phyloP scores from a whole-genome alignment of 257 asterid species.

The Solanum ossicruentum region DNA sequence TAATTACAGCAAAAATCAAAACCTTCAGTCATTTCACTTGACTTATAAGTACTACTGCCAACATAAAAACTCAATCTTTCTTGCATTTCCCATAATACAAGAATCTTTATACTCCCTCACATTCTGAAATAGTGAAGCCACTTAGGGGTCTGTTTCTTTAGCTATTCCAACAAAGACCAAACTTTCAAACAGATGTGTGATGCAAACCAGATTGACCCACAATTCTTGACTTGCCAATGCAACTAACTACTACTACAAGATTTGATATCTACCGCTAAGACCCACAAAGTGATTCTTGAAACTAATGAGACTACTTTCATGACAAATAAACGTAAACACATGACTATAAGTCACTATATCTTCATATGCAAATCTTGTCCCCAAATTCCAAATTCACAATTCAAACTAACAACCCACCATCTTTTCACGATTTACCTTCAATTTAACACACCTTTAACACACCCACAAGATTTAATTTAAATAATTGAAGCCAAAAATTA shows the following conservation, averaged over 20 bases:
- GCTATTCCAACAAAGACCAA: neutral
- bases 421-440: no score
- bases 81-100: neutral
- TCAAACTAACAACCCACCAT: no score
- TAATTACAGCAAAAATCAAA: neutral
- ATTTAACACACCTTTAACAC: no score
- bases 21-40: neutral
- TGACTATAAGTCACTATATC: no score
- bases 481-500: no score
- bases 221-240: neutral
- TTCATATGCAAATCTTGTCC: no score
- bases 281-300: neutral
- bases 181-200: neutral
- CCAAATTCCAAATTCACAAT: no score
- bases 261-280: neutral
- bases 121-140: neutral
- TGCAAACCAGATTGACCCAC: neutral
- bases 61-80: slow-evolving; percentile 1
- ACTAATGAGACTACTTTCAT: neutral
- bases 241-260: neutral
- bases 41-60: neutral
- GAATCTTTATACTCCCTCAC: neutral
- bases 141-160: neutral
- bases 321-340: no score
- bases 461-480: no score